Evolutionary conservation across 306 rosid species (phyloP).

Genomic region (Canavalia gladiata): DNA sequence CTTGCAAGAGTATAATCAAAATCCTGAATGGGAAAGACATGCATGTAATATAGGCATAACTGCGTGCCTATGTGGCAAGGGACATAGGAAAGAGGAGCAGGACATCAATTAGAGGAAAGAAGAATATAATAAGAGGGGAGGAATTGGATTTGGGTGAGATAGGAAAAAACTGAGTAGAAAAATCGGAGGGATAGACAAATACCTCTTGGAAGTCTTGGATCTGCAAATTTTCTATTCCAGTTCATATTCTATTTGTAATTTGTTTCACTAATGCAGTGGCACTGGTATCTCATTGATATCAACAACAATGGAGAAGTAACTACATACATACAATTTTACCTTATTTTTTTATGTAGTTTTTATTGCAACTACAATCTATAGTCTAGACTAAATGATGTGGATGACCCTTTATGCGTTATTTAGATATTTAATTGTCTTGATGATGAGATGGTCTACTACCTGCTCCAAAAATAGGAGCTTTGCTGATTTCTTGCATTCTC

Average conservation of each 20-base stretch:
- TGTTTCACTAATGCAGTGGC: no score
- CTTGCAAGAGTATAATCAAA: neutral
- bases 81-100: neutral
- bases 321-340: neutral
- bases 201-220: no score
- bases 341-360: no score
- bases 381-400: neutral
- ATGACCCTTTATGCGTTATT: neutral
- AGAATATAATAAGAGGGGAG: neutral
- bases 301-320: neutral
- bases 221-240: no score
- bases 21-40: neutral
- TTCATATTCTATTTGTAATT: no score
- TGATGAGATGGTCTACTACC: neutral
- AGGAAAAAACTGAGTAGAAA: no score
- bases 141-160: no score
- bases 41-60: slow-evolving; percentile 3
- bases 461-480: neutral
- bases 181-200: no score
- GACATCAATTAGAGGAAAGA: neutral
- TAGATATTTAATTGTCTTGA: neutral
- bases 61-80: neutral
- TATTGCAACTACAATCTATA: neutral
- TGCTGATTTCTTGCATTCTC: neutral
- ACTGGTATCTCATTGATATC: no score